Evolutionary conservation across 2,329 filamentous ascomycete genomes (phyloP).

Genomic region (Fusarium tricinctum): DNA sequence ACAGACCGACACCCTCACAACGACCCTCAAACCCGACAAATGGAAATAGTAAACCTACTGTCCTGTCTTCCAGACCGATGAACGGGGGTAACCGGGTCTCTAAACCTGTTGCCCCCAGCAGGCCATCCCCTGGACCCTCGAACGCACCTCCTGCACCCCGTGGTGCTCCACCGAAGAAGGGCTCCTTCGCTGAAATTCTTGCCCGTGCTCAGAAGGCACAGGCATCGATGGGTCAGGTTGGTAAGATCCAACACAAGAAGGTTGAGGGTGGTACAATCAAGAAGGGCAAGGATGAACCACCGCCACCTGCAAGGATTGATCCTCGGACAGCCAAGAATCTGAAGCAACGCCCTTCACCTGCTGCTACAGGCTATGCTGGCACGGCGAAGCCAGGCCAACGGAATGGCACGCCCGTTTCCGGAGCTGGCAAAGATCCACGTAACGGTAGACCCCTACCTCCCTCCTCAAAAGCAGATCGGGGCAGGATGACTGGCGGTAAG

Average conservation of each 20-base stretch:
- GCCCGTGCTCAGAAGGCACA: slow-evolving; percentile 78
- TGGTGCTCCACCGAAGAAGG: slow-evolving; percentile 75
- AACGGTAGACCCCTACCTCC: slow-evolving; percentile 39
- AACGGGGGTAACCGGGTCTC: slow-evolving; percentile 45
- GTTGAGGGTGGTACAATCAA: slow-evolving; percentile 70
- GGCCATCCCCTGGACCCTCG: slow-evolving; percentile 46
- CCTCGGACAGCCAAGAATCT: slow-evolving; percentile 43
- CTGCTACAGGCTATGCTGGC: slow-evolving; percentile 51
- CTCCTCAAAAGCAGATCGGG: slow-evolving; percentile 36
- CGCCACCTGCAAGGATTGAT: slow-evolving; percentile 44
- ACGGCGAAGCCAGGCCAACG: slow-evolving; percentile 51
- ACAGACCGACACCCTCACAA: slow-evolving; percentile 46
- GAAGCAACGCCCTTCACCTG: slow-evolving; percentile 32
- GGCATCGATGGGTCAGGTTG: slow-evolving; percentile 71
- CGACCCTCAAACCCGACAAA: slow-evolving; percentile 41
- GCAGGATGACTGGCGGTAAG: slow-evolving; percentile 44
- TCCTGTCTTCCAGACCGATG: slow-evolving; percentile 48
- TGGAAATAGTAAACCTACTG: slow-evolving; percentile 31
- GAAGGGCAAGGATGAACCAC: slow-evolving; percentile 62
- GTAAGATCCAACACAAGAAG: slow-evolving; percentile 81
- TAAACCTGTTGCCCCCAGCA: slow-evolving; percentile 45
- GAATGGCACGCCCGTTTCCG: slow-evolving; percentile 46
- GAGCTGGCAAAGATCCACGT: slow-evolving; percentile 41
- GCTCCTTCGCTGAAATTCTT: slow-evolving; percentile 81
- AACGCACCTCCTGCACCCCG: slow-evolving; percentile 57